Base-by-base conservation (phyloP, 305 asterid species). In the Plantago lanceolata region DNA sequence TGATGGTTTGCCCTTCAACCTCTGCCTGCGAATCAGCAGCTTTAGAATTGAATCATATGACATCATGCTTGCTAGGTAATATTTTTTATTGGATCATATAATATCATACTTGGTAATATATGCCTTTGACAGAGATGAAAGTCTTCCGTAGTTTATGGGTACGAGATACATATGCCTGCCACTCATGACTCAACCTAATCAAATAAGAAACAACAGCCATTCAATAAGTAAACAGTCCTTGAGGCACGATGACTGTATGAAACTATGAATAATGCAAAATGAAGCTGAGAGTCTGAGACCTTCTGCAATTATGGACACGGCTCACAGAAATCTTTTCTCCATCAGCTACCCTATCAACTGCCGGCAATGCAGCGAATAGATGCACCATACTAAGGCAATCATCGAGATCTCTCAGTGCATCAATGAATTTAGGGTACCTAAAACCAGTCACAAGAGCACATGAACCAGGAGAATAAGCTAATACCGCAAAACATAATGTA, bases 371-470 rank as follows among this genome's bases (percentile, higher is more conserved):
- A 71, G 99, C 96, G 83, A 93, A 93, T 3, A 93, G 85, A 65
- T 93, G 99, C 45, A 93, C 94, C 96, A 89, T 87, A 59, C 92
- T 87, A 63, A 93, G 92, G 75, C 97, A 90, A 66, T 93, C 99
- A 66, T 93, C 99, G 66, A 93, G 86, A 76, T 93, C 99, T 57
- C 97, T 81, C 67, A 93, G 68, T 0, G 99, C 97, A 74, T 93
- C 99, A 76, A 93, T 57, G 68, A 93, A 89, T 74, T 74, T 87
- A 0, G 97, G 97, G 77, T 87, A 93, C 87, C 98, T 89, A 76
- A 57, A 68, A 33, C 57, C 53, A 47, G 57, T 45, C 47, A 26
- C 15, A 29, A 58, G 2, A 33, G 47, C 26, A 6, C 33, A 50
- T 49, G 24, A 77, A 58, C 51, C 58, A 64, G 63, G 59, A 28